A percentile compares a stretch with the other conserved stretches of the same genome.
Evolutionary conservation across 2,329 filamentous ascomycete species (phyloP).

Genomic region (Didymella glomerata): DNA sequence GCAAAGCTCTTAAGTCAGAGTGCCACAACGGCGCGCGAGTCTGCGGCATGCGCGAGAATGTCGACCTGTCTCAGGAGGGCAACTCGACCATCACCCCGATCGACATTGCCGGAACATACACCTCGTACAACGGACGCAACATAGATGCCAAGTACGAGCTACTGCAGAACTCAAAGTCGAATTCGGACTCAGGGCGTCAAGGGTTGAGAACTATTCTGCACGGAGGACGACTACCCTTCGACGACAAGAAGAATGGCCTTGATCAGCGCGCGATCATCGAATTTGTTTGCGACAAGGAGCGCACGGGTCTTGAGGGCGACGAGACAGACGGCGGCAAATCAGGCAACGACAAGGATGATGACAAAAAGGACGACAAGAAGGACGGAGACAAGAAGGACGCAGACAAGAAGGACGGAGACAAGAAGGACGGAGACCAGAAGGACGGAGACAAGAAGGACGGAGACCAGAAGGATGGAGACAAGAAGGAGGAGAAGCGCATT

Average conservation of each 20-base stretch:
- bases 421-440: conserved; percentile 37
- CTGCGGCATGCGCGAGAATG: conserved; percentile 74
- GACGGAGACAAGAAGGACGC: too few species aligned
- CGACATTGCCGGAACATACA: conserved; percentile 77
- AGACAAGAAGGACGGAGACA: conserved; percentile 43
- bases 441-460: conserved; percentile 38
- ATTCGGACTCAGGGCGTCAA: conserved; percentile 71
- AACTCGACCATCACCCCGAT: conserved; percentile 66
- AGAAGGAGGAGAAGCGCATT: conserved; percentile 30
- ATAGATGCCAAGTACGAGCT: conserved; percentile 72
- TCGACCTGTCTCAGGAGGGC: conserved; percentile 59
- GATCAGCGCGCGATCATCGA: conserved; percentile 82
- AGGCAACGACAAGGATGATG: conserved; percentile 27
- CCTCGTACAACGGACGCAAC: conserved; percentile 61
- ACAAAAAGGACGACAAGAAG: conserved; percentile 42
- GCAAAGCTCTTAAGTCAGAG: conserved; percentile 68
- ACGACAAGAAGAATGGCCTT: conserved; percentile 57
- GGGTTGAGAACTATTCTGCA: conserved; percentile 75
- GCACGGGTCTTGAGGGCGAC: conserved; percentile 75
- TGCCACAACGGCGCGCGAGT: conserved; percentile 78
- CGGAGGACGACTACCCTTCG: conserved; percentile 62
- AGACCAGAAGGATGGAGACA: conserved; percentile 43
- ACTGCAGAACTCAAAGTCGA: conserved; percentile 70
- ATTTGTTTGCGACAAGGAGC: conserved; percentile 79
- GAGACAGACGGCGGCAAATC: conserved; percentile 51